Conservation (phyloP, 345 rosid genomes). For the Lepidium didymum region DNA sequence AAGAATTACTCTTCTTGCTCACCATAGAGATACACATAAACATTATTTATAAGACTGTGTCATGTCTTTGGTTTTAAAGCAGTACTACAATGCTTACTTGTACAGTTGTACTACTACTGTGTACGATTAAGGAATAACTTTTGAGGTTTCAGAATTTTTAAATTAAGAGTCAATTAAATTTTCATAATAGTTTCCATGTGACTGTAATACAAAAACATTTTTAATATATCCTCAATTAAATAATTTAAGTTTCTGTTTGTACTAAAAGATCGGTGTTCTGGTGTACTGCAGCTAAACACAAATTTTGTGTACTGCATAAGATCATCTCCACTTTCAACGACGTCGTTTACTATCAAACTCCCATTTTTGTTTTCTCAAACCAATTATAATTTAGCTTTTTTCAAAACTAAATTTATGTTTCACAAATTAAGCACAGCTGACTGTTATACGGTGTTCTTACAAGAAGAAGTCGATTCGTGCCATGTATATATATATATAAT, state of each 20-base stretch:
- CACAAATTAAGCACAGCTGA: too few relatives aligned
- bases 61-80: constrained; percentile 7
- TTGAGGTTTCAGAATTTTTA: background rate
- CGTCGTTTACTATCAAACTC: background rate
- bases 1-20: background rate
- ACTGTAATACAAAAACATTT: background rate
- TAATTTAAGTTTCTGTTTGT: background rate
- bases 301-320: constrained; percentile 8
- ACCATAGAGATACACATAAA: background rate
- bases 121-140: background rate
- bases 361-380: too few relatives aligned
- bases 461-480: too few relatives aligned
- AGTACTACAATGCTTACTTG: constrained; percentile 15
- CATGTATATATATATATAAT: too few relatives aligned
- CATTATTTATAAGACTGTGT: constrained; percentile 5
- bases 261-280: background rate
- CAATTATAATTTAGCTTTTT: too few relatives aligned
- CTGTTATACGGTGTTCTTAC: too few relatives aligned
- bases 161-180: background rate
- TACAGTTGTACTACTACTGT: constrained; percentile 9
- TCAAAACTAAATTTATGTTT: too few relatives aligned
- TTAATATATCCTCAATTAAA: background rate
- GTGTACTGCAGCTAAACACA: constrained; percentile 14
- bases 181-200: constrained; percentile 4
- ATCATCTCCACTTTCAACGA: background rate